phyloP scores from a whole-genome alignment of 345 rosid genomes.

The Eucalyptus paniculata region DNA sequence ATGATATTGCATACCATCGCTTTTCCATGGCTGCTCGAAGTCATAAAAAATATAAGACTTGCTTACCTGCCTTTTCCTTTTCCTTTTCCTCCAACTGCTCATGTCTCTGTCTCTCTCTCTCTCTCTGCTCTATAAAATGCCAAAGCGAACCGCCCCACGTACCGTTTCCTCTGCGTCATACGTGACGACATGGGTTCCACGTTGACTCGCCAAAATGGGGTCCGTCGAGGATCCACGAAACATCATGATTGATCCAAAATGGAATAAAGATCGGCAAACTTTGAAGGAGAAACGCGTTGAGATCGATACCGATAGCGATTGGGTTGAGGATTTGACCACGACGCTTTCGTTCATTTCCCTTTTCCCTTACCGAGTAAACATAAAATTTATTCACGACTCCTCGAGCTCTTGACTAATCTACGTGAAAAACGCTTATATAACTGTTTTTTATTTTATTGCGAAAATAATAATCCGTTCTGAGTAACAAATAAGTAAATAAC shows the following conservation, averaged over 20 bases:
- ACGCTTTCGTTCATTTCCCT: neutral
- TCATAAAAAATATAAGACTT: neutral
- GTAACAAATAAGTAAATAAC: too few species aligned
- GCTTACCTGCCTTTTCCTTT: neutral
- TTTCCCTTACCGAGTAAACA: neutral
- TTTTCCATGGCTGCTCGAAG: neutral
- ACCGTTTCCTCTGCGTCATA: neutral
- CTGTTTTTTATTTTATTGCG: too few species aligned
- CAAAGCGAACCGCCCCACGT: neutral
- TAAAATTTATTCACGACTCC: fast-evolving
- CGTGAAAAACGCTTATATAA: too few species aligned
- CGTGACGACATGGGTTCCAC: neutral
- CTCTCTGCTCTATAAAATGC: neutral
- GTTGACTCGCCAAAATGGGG: neutral
- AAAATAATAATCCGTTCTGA: too few species aligned
- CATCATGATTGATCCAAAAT: neutral
- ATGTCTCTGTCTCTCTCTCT: neutral
- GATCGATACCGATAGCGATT: neutral
- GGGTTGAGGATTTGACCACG: neutral
- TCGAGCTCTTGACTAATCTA: neutral
- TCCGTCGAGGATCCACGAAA: neutral
- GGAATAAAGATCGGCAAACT: neutral
- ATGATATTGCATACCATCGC: neutral
- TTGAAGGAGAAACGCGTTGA: neutral
- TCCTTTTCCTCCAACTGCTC: neutral